Evolutionary conservation across 805 yeast species (phyloP), one percentile per base, ranked within the genome.

Genomic region (Candida suzukii): DNA sequence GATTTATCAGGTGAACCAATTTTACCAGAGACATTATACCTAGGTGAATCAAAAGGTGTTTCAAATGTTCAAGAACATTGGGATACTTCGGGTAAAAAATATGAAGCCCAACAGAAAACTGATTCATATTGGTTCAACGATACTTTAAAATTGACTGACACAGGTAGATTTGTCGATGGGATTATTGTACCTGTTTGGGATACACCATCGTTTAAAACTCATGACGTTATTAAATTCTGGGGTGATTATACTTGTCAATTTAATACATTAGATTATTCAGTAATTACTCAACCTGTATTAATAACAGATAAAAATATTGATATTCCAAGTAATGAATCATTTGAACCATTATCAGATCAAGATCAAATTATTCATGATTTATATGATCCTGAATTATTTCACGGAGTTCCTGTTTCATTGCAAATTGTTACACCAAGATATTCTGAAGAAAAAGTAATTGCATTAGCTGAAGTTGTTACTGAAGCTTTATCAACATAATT

Each of bases 381-480:
- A 29, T 77, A 76, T 57, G 64, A 73, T 41, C 69, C 78, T 6
- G 72, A 70, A 40, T 58, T 66, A 34, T 61, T 58, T 39, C 63
- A 67, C 42, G 76, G 75, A 3, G 75, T 74, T 48, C 82, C 84
- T 0, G 75, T 79, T 2, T 65, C 71, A 3, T 47, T 78, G 6
- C 87, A 80, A 53, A 46, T 80, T 19, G 70, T 76, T 17, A 71
- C 80, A 18, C 65, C 71, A 40, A 64, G 79, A 43, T 72, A 70
- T 41, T 71, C 77, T 45, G 87, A 80, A 51, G 87, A 80, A 51
- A 71, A 72, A 51, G 70, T 71, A 4, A 53, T 77, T 28, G 67
- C 60, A 4, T 52, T 71, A 46, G 57, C 64, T 40, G 54, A 58
- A 41, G 29, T 37, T 18, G 34, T 16, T 19, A 7, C 22, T 6